A percentile compares a stretch with the other conserved stretches of the same genome.
These are phyloP conservation scores for Pseudomicrostroma phylloplanum DNA, from an alignment of 1,284 basidiomycete genomes.

Conservation along the genomic window DNA sequence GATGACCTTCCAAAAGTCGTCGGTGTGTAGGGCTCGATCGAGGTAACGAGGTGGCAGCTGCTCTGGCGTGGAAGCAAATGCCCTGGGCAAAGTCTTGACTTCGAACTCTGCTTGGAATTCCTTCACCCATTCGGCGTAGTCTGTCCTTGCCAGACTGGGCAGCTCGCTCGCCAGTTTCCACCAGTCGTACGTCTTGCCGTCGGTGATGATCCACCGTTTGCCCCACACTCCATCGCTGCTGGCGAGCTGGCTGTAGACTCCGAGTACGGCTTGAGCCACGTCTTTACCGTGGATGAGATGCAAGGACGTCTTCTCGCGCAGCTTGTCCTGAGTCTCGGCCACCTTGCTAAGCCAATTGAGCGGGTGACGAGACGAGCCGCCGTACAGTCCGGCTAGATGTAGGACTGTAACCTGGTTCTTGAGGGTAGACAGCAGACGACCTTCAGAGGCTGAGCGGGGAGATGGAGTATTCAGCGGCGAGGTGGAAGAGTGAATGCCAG, in stretches of 20 bases:
- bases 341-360: conserved; percentile 34
- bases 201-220: conserved; percentile 36
- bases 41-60: conserved; percentile 13
- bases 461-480: conserved; percentile 16
- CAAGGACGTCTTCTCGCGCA: conserved; percentile 29
- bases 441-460: conserved; percentile 7
- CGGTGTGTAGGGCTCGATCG: conserved; percentile 16
- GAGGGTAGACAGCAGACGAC: neutral
- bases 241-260: conserved; percentile 15
- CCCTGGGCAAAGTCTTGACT: conserved; percentile 13
- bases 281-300: conserved; percentile 41
- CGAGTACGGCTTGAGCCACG: conserved; percentile 30
- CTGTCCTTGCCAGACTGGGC: neutral
- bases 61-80: neutral
- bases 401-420: conserved; percentile 19
- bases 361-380: conserved; percentile 27
- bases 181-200: conserved; percentile 20
- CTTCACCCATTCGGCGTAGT: conserved; percentile 11
- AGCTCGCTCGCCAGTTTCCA: conserved; percentile 17
- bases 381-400: conserved; percentile 39
- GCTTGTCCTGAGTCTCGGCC: conserved; percentile 26
- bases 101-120: conserved; percentile 11
- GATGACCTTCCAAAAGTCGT: conserved; percentile 15
- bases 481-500: conserved; percentile 22
- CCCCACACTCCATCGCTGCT: conserved; percentile 23